A percentile compares a stretch with the other conserved stretches of the same genome.
Conservation (phyloP, 2,329 filamentous ascomycete genomes). For the Hortaea werneckii region DNA sequence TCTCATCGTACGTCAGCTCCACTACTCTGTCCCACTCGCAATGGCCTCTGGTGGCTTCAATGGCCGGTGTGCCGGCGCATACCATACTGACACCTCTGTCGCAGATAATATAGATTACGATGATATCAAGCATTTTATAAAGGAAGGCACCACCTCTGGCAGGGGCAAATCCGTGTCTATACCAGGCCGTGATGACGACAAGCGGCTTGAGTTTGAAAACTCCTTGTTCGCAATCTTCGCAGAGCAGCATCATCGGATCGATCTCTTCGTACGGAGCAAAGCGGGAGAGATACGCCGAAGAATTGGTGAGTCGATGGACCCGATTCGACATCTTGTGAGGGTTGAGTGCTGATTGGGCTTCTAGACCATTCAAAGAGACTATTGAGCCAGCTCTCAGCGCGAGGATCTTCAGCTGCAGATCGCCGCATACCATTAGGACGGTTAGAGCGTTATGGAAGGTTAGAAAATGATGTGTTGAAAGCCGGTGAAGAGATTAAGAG, state of each 20-base stretch:
- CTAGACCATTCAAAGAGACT: conserved; percentile 20
- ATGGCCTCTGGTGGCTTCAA: not conserved
- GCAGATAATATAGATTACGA: conserved; percentile 84
- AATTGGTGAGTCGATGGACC: conserved; percentile 44
- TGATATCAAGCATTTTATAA: conserved; percentile 75
- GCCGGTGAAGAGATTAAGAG: conserved; percentile 63
- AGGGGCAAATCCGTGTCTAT: conserved; percentile 63
- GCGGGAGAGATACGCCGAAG: conserved; percentile 65
- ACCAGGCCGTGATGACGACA: conserved; percentile 50
- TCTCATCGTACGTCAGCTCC: conserved; percentile 49
- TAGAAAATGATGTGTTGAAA: conserved; percentile 41
- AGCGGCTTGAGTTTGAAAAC: conserved; percentile 47
- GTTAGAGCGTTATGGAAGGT: conserved; percentile 41
- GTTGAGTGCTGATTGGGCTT: not conserved
- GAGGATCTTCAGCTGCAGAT: conserved; percentile 11
- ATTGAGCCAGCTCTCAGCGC: conserved; percentile 16
- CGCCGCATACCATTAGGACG: conserved; percentile 32
- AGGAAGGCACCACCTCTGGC: conserved; percentile 62
- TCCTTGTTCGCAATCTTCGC: conserved; percentile 62
- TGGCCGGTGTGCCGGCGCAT: not conserved
- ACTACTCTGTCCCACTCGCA: not conserved
- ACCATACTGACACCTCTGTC: conserved; percentile 2
- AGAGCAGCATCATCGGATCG: conserved; percentile 65
- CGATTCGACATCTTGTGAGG: not conserved
- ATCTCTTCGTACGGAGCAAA: conserved; percentile 71